Conservation (phyloP, 2,329 filamentous ascomycete species). For the Fusarium avenaceum region DNA sequence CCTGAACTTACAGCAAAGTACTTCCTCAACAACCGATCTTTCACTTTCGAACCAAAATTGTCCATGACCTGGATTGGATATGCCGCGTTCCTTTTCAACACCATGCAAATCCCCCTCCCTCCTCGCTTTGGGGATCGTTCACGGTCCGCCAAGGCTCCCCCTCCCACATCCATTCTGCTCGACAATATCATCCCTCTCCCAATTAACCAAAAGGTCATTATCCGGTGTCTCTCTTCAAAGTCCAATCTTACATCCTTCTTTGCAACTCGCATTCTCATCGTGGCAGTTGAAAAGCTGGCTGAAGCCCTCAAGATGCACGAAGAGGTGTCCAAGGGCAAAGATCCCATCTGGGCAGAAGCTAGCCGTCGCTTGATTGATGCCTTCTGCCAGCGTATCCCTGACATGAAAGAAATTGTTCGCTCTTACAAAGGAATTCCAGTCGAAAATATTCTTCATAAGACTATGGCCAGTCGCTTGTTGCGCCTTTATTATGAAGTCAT, state of each 20-base stretch:
- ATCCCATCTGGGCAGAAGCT: conserved; percentile 76
- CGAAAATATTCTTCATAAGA: conserved; percentile 79
- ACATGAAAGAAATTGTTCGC: conserved; percentile 83
- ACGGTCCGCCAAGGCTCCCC: conserved; percentile 75
- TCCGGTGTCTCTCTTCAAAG: conserved; percentile 82
- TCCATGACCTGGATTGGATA: conserved; percentile 97
- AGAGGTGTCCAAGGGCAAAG: conserved; percentile 56
- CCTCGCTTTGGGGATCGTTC: conserved; percentile 76
- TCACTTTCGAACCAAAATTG: conserved; percentile 90
- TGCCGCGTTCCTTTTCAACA: conserved; percentile 87
- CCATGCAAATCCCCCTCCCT: conserved; percentile 81
- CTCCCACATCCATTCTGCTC: conserved; percentile 81
- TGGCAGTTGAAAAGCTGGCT: conserved; percentile 83
- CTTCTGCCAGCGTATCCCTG: conserved; percentile 83
- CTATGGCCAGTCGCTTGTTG: conserved; percentile 82
- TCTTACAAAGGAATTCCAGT: conserved; percentile 78
- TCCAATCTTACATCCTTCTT: conserved; percentile 88
- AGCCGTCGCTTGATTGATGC: conserved; percentile 76
- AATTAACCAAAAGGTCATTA: conserved; percentile 82
- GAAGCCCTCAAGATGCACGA: conserved; percentile 72
- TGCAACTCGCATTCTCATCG: conserved; percentile 81
- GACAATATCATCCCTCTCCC: conserved; percentile 90
- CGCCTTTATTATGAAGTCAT: conserved; percentile 87
- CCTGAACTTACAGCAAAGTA: conserved; percentile 92
- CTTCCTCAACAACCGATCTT: conserved; percentile 82